phyloP scores from a whole-genome alignment of 2,329 filamentous ascomycete species.

The Epichloe baconii region DNA sequence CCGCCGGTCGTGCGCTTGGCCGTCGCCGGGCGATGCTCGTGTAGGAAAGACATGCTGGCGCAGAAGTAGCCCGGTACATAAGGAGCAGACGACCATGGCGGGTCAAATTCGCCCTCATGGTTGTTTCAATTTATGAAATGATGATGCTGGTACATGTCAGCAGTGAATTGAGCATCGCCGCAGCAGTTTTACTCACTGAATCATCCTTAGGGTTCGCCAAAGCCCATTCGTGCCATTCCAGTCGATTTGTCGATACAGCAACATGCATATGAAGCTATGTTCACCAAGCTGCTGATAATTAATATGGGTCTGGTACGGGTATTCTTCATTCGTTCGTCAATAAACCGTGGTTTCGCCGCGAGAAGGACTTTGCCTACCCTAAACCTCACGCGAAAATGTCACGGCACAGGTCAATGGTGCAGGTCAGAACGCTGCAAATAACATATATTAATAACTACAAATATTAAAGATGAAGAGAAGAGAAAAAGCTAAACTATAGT shows the following conservation, averaged over 20 bases:
- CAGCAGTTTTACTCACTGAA: not conserved
- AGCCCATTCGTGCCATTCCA: not conserved
- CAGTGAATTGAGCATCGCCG: not conserved
- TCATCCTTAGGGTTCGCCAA: not conserved
- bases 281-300: not conserved
- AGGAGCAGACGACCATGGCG: constrained; percentile 30
- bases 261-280: not conserved
- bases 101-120: constrained; percentile 32
- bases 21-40: constrained; percentile 17
- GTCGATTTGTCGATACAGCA: not conserved
- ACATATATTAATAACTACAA: too few relatives aligned
- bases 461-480: too few relatives aligned
- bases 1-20: constrained; percentile 12
- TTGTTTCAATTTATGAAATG: constrained; percentile 18
- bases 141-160: not conserved
- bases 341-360: too few relatives aligned
- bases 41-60: constrained; percentile 21
- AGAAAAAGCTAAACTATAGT: too few relatives aligned
- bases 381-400: too few relatives aligned
- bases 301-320: not conserved
- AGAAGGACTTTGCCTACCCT: too few relatives aligned
- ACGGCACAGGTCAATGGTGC: too few relatives aligned
- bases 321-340: not conserved
- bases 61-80: constrained; percentile 18
- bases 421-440: too few relatives aligned